Conservation (phyloP, 202 grass and related monocot genomes). For the Panicum virgatum region DNA sequence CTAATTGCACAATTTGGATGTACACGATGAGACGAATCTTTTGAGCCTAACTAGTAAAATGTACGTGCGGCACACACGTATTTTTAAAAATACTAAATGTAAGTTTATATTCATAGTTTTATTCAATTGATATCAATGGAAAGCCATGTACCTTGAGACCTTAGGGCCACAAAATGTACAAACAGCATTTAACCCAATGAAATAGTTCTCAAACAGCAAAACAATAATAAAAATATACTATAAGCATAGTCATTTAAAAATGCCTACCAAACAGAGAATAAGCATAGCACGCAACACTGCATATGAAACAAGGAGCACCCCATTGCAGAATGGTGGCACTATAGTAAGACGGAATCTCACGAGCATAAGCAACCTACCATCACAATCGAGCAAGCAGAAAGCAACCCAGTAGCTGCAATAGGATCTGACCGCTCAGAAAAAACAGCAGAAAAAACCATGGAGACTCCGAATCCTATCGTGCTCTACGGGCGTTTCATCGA, state of each 20-base stretch:
- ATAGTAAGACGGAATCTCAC: neutral
- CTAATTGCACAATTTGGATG: no score
- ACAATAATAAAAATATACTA: neutral
- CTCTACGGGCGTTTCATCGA: slow-evolving; percentile 40
- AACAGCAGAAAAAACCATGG: neutral
- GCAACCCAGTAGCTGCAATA: neutral
- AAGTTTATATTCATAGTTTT: no score
- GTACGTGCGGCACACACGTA: no score
- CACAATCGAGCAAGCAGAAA: neutral
- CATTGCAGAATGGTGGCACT: neutral
- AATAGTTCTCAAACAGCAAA: slow-evolving; percentile 4
- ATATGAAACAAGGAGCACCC: neutral
- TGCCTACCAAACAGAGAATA: neutral
- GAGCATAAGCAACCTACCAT: neutral
- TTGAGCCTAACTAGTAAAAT: no score
- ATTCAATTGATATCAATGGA: no score
- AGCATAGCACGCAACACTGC: neutral
- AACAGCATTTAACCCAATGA: slow-evolving; percentile 14
- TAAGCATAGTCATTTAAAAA: neutral
- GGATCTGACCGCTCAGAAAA: neutral
- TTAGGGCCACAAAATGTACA: no score
- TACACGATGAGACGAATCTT: no score
- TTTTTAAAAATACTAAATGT: no score
- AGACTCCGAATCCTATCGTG: neutral
- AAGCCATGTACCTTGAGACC: no score